Evolutionary conservation across 2,329 filamentous ascomycete species (phyloP).

Genomic region (Colletotrichum theobromicola): DNA sequence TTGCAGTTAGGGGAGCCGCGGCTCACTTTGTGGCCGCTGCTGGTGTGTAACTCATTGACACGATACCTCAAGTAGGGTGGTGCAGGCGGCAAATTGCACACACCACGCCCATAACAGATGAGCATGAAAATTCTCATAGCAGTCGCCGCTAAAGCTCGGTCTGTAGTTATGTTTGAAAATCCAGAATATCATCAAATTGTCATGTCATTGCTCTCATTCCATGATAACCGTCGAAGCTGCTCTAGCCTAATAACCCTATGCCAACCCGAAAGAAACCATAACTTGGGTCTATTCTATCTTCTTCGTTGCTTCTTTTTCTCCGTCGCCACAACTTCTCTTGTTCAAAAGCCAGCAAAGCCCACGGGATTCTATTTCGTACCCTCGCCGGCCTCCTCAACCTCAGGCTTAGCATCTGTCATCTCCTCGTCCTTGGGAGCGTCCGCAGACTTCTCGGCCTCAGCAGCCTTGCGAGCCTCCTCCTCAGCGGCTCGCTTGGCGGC

Average conservation of each 20-base stretch:
- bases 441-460: slow-evolving; percentile 54
- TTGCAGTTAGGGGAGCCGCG: background rate
- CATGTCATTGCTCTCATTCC: slow-evolving; percentile 23
- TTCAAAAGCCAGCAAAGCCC: background rate
- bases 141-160: background rate
- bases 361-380: slow-evolving; percentile 27
- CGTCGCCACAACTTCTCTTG: background rate
- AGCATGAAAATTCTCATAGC: no score
- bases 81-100: no score
- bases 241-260: slow-evolving; percentile 23
- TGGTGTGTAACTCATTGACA: no score
- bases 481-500: slow-evolving; percentile 73
- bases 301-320: slow-evolving; percentile 14
- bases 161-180: background rate
- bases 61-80: no score
- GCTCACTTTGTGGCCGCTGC: no score
- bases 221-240: slow-evolving; percentile 17
- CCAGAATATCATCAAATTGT: slow-evolving; percentile 3
- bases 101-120: no score
- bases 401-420: slow-evolving; percentile 66
- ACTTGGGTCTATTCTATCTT: slow-evolving; percentile 24
- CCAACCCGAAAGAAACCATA: slow-evolving; percentile 21
- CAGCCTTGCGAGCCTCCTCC: slow-evolving; percentile 60
- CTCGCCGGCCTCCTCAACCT: slow-evolving; percentile 50
- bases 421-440: slow-evolving; percentile 61